Evolutionary conservation across 371 early-diverging fungal species (phyloP).

Genomic region (Mucor mucedo): DNA sequence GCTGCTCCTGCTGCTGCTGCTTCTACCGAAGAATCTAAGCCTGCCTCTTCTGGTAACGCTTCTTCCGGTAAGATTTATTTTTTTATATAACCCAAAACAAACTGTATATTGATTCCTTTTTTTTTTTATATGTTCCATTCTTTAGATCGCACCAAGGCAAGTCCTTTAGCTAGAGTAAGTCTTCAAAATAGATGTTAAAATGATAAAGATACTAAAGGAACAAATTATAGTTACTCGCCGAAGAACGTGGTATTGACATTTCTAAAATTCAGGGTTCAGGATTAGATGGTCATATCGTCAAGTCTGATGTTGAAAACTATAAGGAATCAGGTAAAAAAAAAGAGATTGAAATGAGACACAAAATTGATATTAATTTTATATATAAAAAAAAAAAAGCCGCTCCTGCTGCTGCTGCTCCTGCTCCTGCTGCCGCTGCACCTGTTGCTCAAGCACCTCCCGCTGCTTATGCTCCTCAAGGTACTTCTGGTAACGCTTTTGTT

Average conservation of each 20-base stretch:
- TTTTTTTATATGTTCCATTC: not conserved
- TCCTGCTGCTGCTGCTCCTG: not conserved
- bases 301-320: conserved; percentile 87
- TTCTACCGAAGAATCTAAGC: conserved; percentile 6
- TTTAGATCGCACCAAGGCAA: conserved; percentile 56
- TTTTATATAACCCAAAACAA: not conserved
- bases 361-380: not conserved
- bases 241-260: conserved; percentile 81
- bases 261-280: conserved; percentile 86
- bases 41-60: conserved; percentile 19
- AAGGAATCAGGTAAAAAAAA: conserved; percentile 31
- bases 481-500: conserved; percentile 66
- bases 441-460: conserved; percentile 47
- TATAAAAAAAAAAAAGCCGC: not conserved
- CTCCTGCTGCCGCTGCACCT: conserved; percentile 28
- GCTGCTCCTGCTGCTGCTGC: conserved; percentile 3
- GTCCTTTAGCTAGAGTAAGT: conserved; percentile 80
- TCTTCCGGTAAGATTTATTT: conserved; percentile 1
- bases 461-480: conserved; percentile 58
- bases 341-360: not conserved
- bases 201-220: no score
- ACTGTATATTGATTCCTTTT: not conserved
- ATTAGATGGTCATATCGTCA: conserved; percentile 88
- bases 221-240: conserved; percentile 73
- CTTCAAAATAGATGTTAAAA: not conserved